Base-by-base conservation (phyloP, 371 early-diverging fungal genomes). In the Mortierella sp. region DNA sequence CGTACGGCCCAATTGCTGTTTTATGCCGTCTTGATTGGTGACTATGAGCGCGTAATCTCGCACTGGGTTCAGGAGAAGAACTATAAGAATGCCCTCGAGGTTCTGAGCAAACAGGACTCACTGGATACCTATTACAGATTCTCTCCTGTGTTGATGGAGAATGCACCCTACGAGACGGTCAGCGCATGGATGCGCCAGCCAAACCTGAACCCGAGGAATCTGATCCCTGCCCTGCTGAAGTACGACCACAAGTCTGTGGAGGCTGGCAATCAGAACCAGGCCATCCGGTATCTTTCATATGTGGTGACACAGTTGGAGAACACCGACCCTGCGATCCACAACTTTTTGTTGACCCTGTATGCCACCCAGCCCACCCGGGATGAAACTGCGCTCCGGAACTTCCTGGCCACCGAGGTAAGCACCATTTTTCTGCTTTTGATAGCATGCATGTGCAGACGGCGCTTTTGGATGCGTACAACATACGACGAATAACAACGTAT, bases 221-320 rank as follows among this genome's bases (percentile, higher is more conserved):
- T 99, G n/a, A 94, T 99, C 60, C 98, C 98, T 6, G 94, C 98
- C 0, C 88, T 98, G 43, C 82, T 98, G 75, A 95, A 95, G 75
- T 95, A 96, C 79, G 92, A 96, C 49, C 91, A 93, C 72, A 79
- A 78, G 68, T 44, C 75, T 18, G 12, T 84, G 71, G 88, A 81
- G 29, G 63, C 81, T 0, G 81, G 82, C 72, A 70, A 71, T 8
- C 88, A 93, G 90, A 96, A 97, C 86, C 98, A 97, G 88, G 96
- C 97, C 0, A 95, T 98, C 65, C 91, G 97, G 32, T 98, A 98
- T 80, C 84, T 99, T 73, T 93, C 94, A 3, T 95, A 95, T 84
- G 95, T 95, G n/a, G 95, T 96, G 18, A 88, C 94, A 11, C 90
- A 91, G 48, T 90, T 95, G n/a, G 89, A 89, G 38, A 96, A 95